phyloP scores from a whole-genome alignment of 1,284 basidiomycete species.

The Ceratobasidium sp. region DNA sequence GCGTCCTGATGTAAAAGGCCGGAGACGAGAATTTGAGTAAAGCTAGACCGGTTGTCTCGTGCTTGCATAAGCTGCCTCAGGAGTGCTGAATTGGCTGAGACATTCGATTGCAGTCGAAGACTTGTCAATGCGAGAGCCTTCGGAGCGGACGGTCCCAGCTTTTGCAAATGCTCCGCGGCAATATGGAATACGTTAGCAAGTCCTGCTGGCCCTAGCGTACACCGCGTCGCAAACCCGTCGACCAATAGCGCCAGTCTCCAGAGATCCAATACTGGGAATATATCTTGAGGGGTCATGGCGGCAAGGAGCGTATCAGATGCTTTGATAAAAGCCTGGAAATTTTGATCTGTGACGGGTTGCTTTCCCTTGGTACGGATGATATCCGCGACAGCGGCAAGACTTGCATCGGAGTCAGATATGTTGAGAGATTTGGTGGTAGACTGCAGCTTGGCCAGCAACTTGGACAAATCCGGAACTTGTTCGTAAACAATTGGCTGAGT shows the following conservation, averaged over 20 bases:
- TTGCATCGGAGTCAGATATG: not conserved
- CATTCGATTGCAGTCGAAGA: conserved; percentile 81
- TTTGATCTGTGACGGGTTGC: not conserved
- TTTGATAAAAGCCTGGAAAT: not conserved
- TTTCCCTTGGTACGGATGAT: not conserved
- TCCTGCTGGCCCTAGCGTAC: conserved; percentile 54
- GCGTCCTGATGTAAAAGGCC: conserved; percentile 77
- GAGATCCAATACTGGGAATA: conserved; percentile 87
- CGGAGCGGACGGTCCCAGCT: conserved; percentile 61
- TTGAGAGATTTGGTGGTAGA: conserved; percentile 8
- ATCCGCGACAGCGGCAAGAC: not conserved
- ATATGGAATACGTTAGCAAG: conserved; percentile 53
- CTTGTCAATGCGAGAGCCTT: conserved; percentile 72
- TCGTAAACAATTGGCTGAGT: conserved; percentile 81
- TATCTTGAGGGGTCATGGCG: conserved; percentile 67
- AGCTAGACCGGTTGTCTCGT: conserved; percentile 52
- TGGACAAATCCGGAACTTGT: conserved; percentile 62
- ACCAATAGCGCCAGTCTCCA: conserved; percentile 85
- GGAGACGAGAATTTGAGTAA: conserved; percentile 71
- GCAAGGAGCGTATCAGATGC: conserved; percentile 64
- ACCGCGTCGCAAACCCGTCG: conserved; percentile 67
- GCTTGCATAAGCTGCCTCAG: conserved; percentile 59
- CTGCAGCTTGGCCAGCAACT: conserved; percentile 23
- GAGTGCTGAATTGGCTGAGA: conserved; percentile 70
- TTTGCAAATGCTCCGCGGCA: conserved; percentile 62